Base-by-base conservation (phyloP, 805 yeast species). In the Saccharomycopsis javanensis region DNA sequence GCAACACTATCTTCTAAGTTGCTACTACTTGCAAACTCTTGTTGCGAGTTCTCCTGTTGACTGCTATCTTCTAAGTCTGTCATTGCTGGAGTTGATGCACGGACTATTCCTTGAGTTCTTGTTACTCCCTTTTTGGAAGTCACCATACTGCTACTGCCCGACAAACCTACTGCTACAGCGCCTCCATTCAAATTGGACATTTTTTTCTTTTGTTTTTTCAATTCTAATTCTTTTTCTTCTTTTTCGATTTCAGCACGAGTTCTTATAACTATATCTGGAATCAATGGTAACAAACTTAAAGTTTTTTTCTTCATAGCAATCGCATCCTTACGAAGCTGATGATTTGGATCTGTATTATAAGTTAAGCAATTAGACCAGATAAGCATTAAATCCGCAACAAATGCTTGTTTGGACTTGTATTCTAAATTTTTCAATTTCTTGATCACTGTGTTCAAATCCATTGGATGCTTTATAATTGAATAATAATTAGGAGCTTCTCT, bases 401-500 rank as follows among this genome's bases (percentile, higher is more conserved):
- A 94, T 63, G 86, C 95, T 60, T 82, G 78, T 65, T 94, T 94
- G 46, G 89, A 86, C 60, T 78, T 79, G 70, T 94, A 94, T 64
- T 88, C 92, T 60, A 88, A 82, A 4, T 78, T 74, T 66, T 90
- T 90, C 65, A 95, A 72, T 68, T 92, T 94, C 66, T 90, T 91
- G 82, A 89, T 77, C 13, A 95, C 96, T 0, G 97, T 92, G 66
- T 90, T 91, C 63, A 94, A 75, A 67, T 94, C 99, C 99, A 94
- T 94, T 23, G 99, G 98, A 58, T 80, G 81, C 64, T 89, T 91
- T 65, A 94, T 92, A 46, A 94, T 78, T 57, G 85, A 84, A 62
- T 89, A 89, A 70, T 94, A 94, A 67, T 94, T 94, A 6, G 99
- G 99, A 0, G 99, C 99, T 66, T 94, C 99, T 57, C 99, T 79